These are phyloP conservation scores for Canariomyces notabilis DNA, from an alignment of 2,329 filamentous ascomycete genomes.

Conservation along the genomic window DNA sequence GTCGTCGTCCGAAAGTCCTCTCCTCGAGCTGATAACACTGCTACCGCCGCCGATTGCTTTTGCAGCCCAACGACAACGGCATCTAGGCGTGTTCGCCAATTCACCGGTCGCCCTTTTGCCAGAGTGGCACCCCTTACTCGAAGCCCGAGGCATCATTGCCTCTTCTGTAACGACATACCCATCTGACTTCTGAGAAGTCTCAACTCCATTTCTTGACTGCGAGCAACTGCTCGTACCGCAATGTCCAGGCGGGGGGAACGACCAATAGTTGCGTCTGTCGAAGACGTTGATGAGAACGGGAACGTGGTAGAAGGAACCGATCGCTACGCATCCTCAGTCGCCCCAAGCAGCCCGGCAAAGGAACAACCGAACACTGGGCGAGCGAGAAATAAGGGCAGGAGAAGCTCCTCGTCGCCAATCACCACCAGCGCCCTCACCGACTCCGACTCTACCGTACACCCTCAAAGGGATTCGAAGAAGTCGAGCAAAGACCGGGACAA, in stretches of 20 bases:
- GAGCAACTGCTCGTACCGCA: conserved; percentile 25
- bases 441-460: conserved; percentile 41
- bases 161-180: conserved; percentile 14
- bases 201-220: conserved; percentile 9
- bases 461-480: conserved; percentile 29
- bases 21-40: no score
- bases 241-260: conserved; percentile 41
- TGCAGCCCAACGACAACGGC: no score
- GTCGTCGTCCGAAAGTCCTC: no score
- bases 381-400: conserved; percentile 39
- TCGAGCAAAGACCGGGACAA: conserved; percentile 28
- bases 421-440: conserved; percentile 34
- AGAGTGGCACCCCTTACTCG: no score
- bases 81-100: no score
- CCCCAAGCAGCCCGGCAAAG: conserved; percentile 37
- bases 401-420: conserved; percentile 34
- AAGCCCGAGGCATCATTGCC: conserved; percentile 23
- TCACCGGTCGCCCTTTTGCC: no score
- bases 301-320: conserved; percentile 36
- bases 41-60: no score
- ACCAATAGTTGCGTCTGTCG: conserved; percentile 39
- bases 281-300: conserved; percentile 48
- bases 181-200: conserved; percentile 6
- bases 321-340: conserved; percentile 45
- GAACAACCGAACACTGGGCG: conserved; percentile 50